Conservation (phyloP, 192 early-diverging fungal genomes). For the Coemansia sp. region DNA sequence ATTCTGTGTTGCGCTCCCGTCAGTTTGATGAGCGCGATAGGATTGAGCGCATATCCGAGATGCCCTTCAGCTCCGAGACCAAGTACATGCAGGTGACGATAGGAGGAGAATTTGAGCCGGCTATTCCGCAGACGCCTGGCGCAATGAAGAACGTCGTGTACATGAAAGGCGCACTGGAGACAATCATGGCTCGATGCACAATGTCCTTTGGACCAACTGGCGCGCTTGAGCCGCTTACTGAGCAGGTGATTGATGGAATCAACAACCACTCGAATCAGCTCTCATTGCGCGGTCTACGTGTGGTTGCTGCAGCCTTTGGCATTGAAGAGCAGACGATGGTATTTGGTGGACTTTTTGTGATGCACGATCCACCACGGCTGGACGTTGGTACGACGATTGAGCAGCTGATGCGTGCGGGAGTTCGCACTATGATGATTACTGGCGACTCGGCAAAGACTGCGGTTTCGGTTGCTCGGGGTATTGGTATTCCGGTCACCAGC, state of each 20-base stretch:
- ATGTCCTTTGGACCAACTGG: constrained; percentile 60
- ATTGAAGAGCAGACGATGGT: constrained; percentile 55
- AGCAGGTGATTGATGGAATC: constrained; percentile 59
- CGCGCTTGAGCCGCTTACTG: constrained; percentile 57
- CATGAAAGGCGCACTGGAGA: constrained; percentile 88
- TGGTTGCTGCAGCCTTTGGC: constrained; percentile 83
- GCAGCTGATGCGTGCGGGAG: constrained; percentile 70
- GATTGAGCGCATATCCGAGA: constrained; percentile 67
- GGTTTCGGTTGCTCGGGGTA: constrained; percentile 78
- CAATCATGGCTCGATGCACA: constrained; percentile 69
- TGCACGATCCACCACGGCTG: constrained; percentile 90
- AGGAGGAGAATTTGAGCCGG: constrained; percentile 27
- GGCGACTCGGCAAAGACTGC: constrained; percentile 95
- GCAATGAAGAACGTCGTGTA: constrained; percentile 45
- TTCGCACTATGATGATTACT: constrained; percentile 96
- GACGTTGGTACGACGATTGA: constrained; percentile 75
- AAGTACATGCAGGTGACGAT: constrained; percentile 87
- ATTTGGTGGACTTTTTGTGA: constrained; percentile 82
- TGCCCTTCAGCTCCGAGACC: constrained; percentile 89
- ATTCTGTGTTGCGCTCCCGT: constrained; percentile 58
- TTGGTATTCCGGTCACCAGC: constrained; percentile 68
- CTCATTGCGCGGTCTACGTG: constrained; percentile 76
- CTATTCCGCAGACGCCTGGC: constrained; percentile 13
- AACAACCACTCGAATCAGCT: constrained; percentile 62
- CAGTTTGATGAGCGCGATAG: constrained; percentile 70